Evolutionary conservation across 805 yeast genomes (phyloP).

Genomic region (Candida piceae): DNA sequence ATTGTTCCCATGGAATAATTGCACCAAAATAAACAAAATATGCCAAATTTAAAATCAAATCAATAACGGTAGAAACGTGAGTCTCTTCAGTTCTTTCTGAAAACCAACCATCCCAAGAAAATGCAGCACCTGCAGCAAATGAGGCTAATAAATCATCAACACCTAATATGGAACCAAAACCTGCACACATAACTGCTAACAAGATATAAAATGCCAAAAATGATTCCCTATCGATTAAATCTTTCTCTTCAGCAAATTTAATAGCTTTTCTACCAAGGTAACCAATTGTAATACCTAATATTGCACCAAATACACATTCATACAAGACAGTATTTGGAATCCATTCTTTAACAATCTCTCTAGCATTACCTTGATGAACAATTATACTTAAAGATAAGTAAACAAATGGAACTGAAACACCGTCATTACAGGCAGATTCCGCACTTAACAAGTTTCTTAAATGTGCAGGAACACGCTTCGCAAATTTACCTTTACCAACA

Average conservation of each 20-base stretch:
- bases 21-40: conserved; percentile 69
- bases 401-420: conserved; percentile 67
- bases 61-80: conserved; percentile 61
- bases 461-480: conserved; percentile 59
- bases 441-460: conserved; percentile 59
- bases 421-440: conserved; percentile 75
- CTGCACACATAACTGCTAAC: conserved; percentile 51
- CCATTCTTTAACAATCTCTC: conserved; percentile 58
- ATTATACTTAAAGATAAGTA: conserved; percentile 53
- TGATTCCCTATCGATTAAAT: conserved; percentile 58
- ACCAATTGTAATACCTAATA: conserved; percentile 53
- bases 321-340: conserved; percentile 53
- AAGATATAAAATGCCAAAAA: conserved; percentile 51
- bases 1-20: conserved; percentile 63
- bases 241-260: conserved; percentile 45
- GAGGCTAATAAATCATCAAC: conserved; percentile 69
- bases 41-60: conserved; percentile 58
- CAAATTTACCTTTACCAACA: conserved; percentile 69
- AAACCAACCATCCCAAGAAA: conserved; percentile 71
- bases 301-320: conserved; percentile 53
- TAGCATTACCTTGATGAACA: conserved; percentile 42
- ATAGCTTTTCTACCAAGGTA: conserved; percentile 44
- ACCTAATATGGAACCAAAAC: conserved; percentile 62
- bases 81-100: conserved; percentile 56
- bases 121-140: conserved; percentile 68